Percentiles rank a stretch among this genome's conserved stretches.
Evolutionary conservation across 1,284 basidiomycete species (phyloP).

Genomic region (Trametes sp.): DNA sequence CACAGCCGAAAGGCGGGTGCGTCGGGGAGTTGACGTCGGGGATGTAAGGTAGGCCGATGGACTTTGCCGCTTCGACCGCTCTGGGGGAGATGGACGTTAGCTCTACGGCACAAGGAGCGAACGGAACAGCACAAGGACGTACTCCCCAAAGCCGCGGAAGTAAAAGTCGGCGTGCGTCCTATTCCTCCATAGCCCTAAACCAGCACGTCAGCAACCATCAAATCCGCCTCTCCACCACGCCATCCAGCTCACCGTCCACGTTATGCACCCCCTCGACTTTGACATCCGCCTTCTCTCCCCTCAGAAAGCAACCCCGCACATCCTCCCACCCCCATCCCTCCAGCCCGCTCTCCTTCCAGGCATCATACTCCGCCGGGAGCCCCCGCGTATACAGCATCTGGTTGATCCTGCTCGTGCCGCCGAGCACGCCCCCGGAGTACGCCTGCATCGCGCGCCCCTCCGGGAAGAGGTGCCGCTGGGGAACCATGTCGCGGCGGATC

Average conservation of each 20-base stretch:
- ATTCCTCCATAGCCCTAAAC: slow-evolving; percentile 25
- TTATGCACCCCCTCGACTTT: slow-evolving; percentile 23
- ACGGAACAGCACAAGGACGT: neutral
- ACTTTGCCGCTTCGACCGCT: slow-evolving; percentile 26
- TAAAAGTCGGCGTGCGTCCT: slow-evolving; percentile 25
- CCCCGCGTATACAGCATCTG: slow-evolving; percentile 48
- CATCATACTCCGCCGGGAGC: slow-evolving; percentile 47
- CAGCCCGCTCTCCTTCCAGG: slow-evolving; percentile 44
- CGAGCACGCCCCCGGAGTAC: slow-evolving; percentile 40
- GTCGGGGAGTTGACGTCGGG: slow-evolving; percentile 41
- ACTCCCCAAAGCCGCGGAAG: slow-evolving; percentile 27
- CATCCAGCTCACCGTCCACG: slow-evolving; percentile 3
- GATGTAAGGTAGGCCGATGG: slow-evolving; percentile 40
- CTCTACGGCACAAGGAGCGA: neutral
- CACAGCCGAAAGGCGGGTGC: slow-evolving; percentile 35
- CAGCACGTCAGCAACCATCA: neutral
- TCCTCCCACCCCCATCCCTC: slow-evolving; percentile 49
- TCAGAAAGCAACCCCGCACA: slow-evolving; percentile 46
- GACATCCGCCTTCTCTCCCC: slow-evolving; percentile 31
- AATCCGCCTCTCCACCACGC: no score
- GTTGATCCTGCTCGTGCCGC: slow-evolving; percentile 51
- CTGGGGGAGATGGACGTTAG: slow-evolving; percentile 14
- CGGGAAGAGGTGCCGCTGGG: slow-evolving; percentile 29
- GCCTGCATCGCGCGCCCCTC: slow-evolving; percentile 40
- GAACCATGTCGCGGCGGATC: slow-evolving; percentile 32